These are phyloP conservation scores for Inosperma sp. DNA, from an alignment of 768 basidiomycete species.

Conservation along the genomic window DNA sequence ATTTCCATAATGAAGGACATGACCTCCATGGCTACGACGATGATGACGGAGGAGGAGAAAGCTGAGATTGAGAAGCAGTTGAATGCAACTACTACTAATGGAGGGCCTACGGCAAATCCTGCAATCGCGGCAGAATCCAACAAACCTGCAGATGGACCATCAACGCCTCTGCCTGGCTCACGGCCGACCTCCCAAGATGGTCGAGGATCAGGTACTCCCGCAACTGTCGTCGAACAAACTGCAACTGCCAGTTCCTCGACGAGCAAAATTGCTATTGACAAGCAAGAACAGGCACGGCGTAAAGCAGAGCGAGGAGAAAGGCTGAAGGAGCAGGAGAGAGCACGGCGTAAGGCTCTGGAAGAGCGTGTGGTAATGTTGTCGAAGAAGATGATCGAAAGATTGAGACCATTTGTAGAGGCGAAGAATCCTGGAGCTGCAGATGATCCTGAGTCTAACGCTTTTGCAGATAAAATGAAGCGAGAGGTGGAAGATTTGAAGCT, in stretches of 20 bases:
- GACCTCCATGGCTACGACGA: constrained; percentile 76
- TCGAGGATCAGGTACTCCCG: not conserved
- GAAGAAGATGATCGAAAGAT: constrained; percentile 74
- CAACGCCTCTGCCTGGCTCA: constrained; percentile 4
- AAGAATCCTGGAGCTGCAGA: constrained; percentile 73
- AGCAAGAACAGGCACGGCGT: constrained; percentile 49
- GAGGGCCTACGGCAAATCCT: not conserved
- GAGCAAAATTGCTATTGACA: constrained; percentile 18
- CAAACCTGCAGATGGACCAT: not conserved
- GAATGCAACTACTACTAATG: constrained; percentile 26
- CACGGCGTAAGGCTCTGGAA: constrained; percentile 74
- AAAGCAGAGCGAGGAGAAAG: constrained; percentile 84
- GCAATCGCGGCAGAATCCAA: not conserved
- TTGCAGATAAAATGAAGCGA: constrained; percentile 67
- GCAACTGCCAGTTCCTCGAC: constrained; percentile 19
- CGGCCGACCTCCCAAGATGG: constrained; percentile 6
- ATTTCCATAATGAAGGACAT: constrained; percentile 94
- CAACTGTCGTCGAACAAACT: constrained; percentile 11
- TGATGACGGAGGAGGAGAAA: constrained; percentile 91
- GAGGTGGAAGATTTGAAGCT: constrained; percentile 96
- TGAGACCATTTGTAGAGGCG: constrained; percentile 90
- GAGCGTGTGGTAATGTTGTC: constrained; percentile 71
- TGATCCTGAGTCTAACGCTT: constrained; percentile 79
- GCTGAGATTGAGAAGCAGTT: constrained; percentile 77
- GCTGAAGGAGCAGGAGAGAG: constrained; percentile 74